Percentiles rank a stretch among this genome's conserved stretches.
These are phyloP conservation scores for Amniculicola lignicola DNA, from an alignment of 495 filamentous ascomycete genomes.

Conservation along the genomic window DNA sequence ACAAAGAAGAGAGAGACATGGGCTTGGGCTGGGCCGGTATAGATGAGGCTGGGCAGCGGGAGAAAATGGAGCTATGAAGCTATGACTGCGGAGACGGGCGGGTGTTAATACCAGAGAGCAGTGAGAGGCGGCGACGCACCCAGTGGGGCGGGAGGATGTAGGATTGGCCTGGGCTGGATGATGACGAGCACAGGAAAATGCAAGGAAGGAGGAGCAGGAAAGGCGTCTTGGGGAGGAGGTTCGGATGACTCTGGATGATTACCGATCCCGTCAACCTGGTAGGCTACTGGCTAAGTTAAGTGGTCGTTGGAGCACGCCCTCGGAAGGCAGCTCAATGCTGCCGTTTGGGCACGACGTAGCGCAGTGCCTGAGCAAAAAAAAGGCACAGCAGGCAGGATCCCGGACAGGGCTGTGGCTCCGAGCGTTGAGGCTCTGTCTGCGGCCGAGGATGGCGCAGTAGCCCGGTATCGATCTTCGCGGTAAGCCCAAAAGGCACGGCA, in stretches of 20 bases:
- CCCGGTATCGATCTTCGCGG: conserved; percentile 2
- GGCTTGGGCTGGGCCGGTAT: conserved; percentile 16
- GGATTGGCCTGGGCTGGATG: conserved; percentile 29
- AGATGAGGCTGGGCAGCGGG: conserved; percentile 22
- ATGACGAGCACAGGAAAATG: conserved; percentile 20
- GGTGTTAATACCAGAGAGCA: conserved; percentile 31
- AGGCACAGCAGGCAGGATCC: conserved; percentile 23
- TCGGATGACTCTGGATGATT: conserved; percentile 32
- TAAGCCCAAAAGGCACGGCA: conserved; percentile 15
- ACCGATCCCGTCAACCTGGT: conserved; percentile 34
- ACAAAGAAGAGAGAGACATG: conserved; percentile 34
- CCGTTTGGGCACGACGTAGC: conserved; percentile 24
- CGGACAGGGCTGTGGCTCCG: conserved; percentile 11
- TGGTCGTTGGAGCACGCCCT: conserved; percentile 8
- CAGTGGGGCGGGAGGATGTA: conserved; percentile 14
- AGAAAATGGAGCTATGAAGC: conserved; percentile 19
- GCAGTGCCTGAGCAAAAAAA: conserved; percentile 24
- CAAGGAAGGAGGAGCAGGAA: conserved; percentile 25
- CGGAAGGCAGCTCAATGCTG: conserved; percentile 22
- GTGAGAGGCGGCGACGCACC: conserved; percentile 23
- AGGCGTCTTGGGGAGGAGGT: conserved; percentile 23
- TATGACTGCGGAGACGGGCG: conserved; percentile 31
- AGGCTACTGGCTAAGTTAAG: conserved; percentile 15
- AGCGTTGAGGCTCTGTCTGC: conserved; percentile 28
- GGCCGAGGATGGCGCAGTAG: conserved; percentile 32